These are phyloP conservation scores for Crepidotus variabilis DNA, from an alignment of 768 basidiomycete species.

Conservation along the genomic window DNA sequence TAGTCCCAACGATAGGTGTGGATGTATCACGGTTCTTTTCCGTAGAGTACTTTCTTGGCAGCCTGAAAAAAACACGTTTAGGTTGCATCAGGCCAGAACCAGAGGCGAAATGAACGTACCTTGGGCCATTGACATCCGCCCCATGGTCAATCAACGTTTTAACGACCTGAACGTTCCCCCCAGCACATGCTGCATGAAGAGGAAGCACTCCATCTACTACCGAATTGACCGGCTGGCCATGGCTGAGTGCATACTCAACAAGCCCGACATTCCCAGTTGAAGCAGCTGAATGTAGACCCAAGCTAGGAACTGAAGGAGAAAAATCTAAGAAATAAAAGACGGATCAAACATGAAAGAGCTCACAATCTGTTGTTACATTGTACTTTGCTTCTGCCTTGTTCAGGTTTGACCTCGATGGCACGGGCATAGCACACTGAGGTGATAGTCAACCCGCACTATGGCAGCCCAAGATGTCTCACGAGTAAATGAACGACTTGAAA, in stretches of 20 bases:
- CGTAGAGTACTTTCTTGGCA: slow-evolving; percentile 71
- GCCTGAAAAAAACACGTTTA: slow-evolving; percentile 32
- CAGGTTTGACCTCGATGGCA: slow-evolving; percentile 41
- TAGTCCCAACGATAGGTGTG: slow-evolving; percentile 70
- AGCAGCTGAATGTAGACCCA: slow-evolving; percentile 75
- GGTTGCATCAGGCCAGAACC: slow-evolving; percentile 12
- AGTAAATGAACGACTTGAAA: not conserved
- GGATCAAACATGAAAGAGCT: slow-evolving; percentile 16
- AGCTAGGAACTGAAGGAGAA: slow-evolving; percentile 57
- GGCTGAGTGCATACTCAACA: slow-evolving; percentile 86
- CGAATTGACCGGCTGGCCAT: slow-evolving; percentile 95
- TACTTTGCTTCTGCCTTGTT: slow-evolving; percentile 52
- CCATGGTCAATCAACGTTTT: slow-evolving; percentile 86
- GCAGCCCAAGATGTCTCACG: not conserved
- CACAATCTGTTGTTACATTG: slow-evolving; percentile 57
- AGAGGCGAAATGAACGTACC: slow-evolving; percentile 42
- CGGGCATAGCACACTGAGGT: slow-evolving; percentile 26
- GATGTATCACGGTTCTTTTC: slow-evolving; percentile 64
- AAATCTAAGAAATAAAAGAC: slow-evolving; percentile 3
- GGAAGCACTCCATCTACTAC: slow-evolving; percentile 97
- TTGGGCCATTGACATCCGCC: slow-evolving; percentile 96
- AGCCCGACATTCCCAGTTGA: slow-evolving; percentile 88
- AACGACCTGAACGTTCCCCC: slow-evolving; percentile 86
- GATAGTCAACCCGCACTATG: not conserved
- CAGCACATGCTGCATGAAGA: slow-evolving; percentile 90